Evolutionary conservation across 345 rosid genomes (phyloP).

Genomic region (Draba incana): DNA sequence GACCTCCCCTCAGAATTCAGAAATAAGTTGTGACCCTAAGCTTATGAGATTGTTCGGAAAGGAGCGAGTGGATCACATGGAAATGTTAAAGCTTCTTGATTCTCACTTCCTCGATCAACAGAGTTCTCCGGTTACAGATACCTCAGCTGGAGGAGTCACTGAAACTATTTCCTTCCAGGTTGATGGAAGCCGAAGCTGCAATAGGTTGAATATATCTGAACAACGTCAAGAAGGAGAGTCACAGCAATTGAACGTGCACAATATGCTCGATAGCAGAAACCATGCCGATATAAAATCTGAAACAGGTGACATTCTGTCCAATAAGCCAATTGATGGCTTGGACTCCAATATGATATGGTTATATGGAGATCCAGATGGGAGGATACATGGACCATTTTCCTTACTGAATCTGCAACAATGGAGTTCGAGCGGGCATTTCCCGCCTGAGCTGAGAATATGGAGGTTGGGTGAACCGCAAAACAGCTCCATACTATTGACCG

Average conservation of each 20-base stretch:
- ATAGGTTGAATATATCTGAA: slow-evolving; percentile 29
- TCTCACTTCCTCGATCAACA: slow-evolving; percentile 64
- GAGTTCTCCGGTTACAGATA: slow-evolving; percentile 43
- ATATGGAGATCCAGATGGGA: slow-evolving; percentile 83
- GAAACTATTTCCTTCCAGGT: slow-evolving; percentile 45
- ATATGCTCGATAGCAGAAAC: slow-evolving; percentile 12
- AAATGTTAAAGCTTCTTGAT: slow-evolving; percentile 89
- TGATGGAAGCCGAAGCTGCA: slow-evolving; percentile 7
- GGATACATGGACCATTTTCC: slow-evolving; percentile 84
- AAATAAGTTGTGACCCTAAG: slow-evolving; percentile 69
- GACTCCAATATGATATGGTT: slow-evolving; percentile 58
- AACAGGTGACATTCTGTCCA: slow-evolving; percentile 1
- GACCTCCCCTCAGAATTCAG: slow-evolving; percentile 58
- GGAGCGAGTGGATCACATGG: slow-evolving; percentile 65
- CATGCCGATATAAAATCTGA: slow-evolving; percentile 20
- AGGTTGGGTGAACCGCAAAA: slow-evolving; percentile 56
- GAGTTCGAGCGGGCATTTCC: slow-evolving; percentile 72
- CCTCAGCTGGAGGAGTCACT: slow-evolving; percentile 42
- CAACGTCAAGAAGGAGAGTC: slow-evolving; percentile 22
- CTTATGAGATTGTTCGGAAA: slow-evolving; percentile 69
- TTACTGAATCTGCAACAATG: slow-evolving; percentile 66
- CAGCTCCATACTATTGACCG: slow-evolving; percentile 70
- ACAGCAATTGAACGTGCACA: slow-evolving; percentile 8
- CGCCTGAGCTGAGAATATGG: slow-evolving; percentile 75
- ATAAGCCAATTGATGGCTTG: slow-evolving; percentile 22